Percentiles rank a stretch among this genome's conserved stretches.
Conservation (phyloP, 1,284 basidiomycete genomes). For the Sparassis latifolia region DNA sequence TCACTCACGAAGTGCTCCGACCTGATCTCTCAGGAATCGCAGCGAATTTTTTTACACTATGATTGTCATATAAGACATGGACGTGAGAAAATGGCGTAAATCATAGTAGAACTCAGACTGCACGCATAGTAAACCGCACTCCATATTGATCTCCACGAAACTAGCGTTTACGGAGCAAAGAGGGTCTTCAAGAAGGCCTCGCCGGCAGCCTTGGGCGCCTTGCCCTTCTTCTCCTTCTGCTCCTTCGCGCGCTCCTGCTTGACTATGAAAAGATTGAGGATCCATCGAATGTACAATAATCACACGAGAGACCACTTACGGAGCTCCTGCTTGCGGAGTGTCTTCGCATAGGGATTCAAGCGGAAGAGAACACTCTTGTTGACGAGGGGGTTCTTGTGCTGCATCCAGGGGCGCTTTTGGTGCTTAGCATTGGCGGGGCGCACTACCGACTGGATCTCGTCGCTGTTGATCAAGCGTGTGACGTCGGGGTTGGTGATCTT, state of each 20-base stretch:
- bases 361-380: slow-evolving; percentile 98
- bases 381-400: slow-evolving; percentile 98
- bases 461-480: slow-evolving; percentile 97
- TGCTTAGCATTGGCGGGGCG: slow-evolving; percentile 78
- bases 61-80: no score
- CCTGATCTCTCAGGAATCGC: no score
- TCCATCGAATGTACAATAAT: slow-evolving; percentile 1
- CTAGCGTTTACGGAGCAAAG: slow-evolving; percentile 68
- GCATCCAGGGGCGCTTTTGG: slow-evolving; percentile 94
- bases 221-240: slow-evolving; percentile 62
- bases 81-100: no score
- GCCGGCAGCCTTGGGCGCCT: slow-evolving; percentile 60
- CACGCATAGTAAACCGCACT: no score
- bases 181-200: slow-evolving; percentile 86
- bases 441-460: slow-evolving; percentile 93
- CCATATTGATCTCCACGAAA: neutral
- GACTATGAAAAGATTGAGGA: slow-evolving; percentile 34
- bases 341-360: slow-evolving; percentile 99
- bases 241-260: slow-evolving; percentile 70
- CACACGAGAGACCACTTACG: slow-evolving; percentile 41
- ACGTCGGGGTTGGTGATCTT: slow-evolving; percentile 98
- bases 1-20: no score
- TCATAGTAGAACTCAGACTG: no score
- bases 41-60: no score
- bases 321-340: slow-evolving; percentile 81